These are phyloP conservation scores for Symbiodinium natans DNA, from an alignment of 73 alveolate genomes.

Conservation along the genomic window DNA sequence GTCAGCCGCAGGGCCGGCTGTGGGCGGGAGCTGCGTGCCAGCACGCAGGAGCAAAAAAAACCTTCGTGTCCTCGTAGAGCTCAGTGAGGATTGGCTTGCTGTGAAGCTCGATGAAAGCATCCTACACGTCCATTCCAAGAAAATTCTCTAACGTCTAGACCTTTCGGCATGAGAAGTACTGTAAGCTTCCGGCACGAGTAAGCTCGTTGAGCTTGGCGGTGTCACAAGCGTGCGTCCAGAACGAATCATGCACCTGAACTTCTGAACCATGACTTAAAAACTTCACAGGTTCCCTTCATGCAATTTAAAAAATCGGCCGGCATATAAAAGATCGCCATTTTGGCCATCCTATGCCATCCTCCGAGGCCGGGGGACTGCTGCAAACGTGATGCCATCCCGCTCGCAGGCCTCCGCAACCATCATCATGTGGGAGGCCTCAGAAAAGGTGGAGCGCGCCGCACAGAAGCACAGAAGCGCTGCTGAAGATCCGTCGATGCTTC, in stretches of 20 bases:
- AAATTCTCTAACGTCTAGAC: not conserved
- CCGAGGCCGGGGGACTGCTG: conserved; percentile 24
- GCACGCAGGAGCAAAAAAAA: too few relatives aligned
- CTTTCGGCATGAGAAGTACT: not conserved
- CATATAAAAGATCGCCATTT: too few relatives aligned
- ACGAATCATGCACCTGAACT: conserved; percentile 58
- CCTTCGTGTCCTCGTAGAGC: conserved; percentile 35
- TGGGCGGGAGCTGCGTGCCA: too few relatives aligned
- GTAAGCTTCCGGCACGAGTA: conserved; percentile 9
- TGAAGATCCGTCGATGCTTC: too few relatives aligned
- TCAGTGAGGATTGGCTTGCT: conserved; percentile 39
- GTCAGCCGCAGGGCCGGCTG: too few relatives aligned
- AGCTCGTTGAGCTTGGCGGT: conserved; percentile 27
- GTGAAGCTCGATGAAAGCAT: conserved; percentile 46
- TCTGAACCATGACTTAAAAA: not conserved
- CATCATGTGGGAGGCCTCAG: conserved; percentile 75
- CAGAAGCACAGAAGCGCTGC: not conserved
- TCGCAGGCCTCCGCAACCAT: conserved; percentile 72
- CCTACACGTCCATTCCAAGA: not conserved
- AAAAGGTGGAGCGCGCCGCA: not conserved
- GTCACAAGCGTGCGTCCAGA: conserved; percentile 56
- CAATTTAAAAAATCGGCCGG: too few relatives aligned
- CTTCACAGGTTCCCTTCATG: not conserved
- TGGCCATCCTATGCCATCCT: not conserved
- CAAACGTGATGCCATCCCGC: conserved; percentile 28